Evolutionary conservation across 257 asterid species (phyloP).

Genomic region (Solanum piurae): DNA sequence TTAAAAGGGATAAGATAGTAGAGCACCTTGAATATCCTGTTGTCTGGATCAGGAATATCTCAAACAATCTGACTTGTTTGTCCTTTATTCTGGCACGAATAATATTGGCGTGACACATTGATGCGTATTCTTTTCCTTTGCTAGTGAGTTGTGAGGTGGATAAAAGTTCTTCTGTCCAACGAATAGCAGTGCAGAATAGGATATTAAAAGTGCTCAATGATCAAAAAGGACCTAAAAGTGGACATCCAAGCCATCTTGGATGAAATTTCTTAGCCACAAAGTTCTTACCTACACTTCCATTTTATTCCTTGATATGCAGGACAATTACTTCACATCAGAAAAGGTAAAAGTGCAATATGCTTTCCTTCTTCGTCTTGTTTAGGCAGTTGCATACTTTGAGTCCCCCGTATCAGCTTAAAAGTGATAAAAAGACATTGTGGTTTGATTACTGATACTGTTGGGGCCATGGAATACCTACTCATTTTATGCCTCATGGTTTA

Average conservation of each 20-base stretch:
- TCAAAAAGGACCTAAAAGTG: neutral
- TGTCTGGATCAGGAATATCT: neutral
- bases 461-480: neutral
- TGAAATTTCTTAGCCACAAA: slow-evolving; percentile 1
- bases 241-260: neutral
- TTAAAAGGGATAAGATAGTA: neutral
- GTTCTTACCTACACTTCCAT: neutral
- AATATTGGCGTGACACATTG: neutral
- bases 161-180: neutral
- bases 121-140: neutral
- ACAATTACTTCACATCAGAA: neutral
- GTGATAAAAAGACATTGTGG: neutral
- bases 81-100: neutral
- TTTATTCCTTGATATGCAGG: slow-evolving; percentile 6
- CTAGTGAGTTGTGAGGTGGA: neutral
- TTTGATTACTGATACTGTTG: neutral
- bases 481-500: neutral
- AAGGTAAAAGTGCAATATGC: slow-evolving; percentile 1
- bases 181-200: neutral
- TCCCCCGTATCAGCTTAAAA: neutral
- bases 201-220: neutral
- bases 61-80: neutral
- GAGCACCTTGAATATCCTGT: neutral
- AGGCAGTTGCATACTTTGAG: neutral
- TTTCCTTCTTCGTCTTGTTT: neutral